Percentiles rank a stretch among this genome's conserved stretches.
phyloP scores from a whole-genome alignment of 2,329 filamentous ascomycete species.

The Colletotrichum tabaci region DNA sequence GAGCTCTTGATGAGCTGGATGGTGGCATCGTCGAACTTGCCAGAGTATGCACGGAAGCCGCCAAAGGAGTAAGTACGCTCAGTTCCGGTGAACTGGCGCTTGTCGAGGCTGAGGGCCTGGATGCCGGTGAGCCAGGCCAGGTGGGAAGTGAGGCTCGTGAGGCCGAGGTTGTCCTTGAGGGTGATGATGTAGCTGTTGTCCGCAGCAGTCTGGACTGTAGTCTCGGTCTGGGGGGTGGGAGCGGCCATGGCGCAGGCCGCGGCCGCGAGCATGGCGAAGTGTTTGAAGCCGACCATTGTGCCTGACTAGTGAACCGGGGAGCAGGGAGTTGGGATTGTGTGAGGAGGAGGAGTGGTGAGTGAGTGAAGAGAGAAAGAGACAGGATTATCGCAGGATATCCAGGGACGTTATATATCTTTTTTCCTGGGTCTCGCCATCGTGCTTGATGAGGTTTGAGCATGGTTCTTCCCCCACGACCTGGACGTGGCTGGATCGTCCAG shows the following conservation, averaged over 20 bases:
- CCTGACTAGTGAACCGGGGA: constrained; percentile 16
- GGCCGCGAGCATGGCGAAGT: constrained; percentile 40
- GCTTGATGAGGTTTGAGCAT: background rate
- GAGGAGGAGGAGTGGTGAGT: constrained; percentile 21
- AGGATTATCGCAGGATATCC: constrained; percentile 9
- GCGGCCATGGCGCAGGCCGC: constrained; percentile 40
- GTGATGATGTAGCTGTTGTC: constrained; percentile 63
- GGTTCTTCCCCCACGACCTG: background rate
- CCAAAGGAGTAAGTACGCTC: constrained; percentile 45
- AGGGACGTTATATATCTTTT: constrained; percentile 23
- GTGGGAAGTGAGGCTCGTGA: constrained; percentile 49
- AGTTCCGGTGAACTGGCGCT: constrained; percentile 47
- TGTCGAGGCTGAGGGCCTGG: constrained; percentile 50
- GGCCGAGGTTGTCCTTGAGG: constrained; percentile 54
- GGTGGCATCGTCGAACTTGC: constrained; percentile 58
- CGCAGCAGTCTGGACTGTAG: constrained; percentile 45
- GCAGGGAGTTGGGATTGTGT: constrained; percentile 23
- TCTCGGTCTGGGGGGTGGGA: constrained; percentile 23
- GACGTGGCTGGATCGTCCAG: constrained; percentile 1
- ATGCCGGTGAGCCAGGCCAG: constrained; percentile 48
- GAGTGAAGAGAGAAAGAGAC: background rate
- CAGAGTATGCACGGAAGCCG: constrained; percentile 60
- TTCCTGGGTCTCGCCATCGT: background rate
- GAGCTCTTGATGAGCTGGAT: constrained; percentile 57
- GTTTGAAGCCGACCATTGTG: constrained; percentile 43